Evolutionary conservation across 306 rosid species (phyloP).

Genomic region (Cucurbita pepo): DNA sequence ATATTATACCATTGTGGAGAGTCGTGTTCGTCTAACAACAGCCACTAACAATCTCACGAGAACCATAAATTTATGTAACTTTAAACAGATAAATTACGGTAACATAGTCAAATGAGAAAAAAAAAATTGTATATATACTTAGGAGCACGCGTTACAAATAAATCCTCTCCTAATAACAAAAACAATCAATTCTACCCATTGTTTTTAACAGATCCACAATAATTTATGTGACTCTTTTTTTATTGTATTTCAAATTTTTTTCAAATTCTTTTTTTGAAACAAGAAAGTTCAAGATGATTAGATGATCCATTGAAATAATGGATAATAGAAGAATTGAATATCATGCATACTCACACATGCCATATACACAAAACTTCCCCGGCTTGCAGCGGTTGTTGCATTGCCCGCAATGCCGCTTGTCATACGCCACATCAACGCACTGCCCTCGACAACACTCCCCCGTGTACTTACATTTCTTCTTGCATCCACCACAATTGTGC

Average conservation of each 20-base stretch:
- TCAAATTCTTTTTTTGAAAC: neutral
- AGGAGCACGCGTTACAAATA: neutral
- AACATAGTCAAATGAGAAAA: neutral
- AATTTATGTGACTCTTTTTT: neutral
- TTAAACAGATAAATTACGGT: too few relatives aligned
- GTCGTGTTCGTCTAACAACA: too few relatives aligned
- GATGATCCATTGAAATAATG: slow-evolving; percentile 1
- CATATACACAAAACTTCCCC: slow-evolving; percentile 41
- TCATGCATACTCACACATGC: slow-evolving; percentile 60
- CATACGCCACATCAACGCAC: slow-evolving; percentile 40
- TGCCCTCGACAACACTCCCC: slow-evolving; percentile 48
- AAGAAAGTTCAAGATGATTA: neutral
- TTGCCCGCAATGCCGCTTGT: slow-evolving; percentile 69
- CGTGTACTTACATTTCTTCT: slow-evolving; percentile 54
- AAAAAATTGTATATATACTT: neutral
- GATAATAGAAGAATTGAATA: neutral
- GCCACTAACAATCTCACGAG: too few relatives aligned
- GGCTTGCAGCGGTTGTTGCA: slow-evolving; percentile 33
- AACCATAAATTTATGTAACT: too few relatives aligned
- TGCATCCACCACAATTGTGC: slow-evolving; percentile 59
- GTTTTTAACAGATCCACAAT: neutral
- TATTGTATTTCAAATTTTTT: neutral
- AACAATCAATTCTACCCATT: neutral
- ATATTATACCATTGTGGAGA: too few relatives aligned
- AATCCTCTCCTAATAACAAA: neutral